Conservation (phyloP, 441 rosid species). For the Adansonia grandidieri region DNA sequence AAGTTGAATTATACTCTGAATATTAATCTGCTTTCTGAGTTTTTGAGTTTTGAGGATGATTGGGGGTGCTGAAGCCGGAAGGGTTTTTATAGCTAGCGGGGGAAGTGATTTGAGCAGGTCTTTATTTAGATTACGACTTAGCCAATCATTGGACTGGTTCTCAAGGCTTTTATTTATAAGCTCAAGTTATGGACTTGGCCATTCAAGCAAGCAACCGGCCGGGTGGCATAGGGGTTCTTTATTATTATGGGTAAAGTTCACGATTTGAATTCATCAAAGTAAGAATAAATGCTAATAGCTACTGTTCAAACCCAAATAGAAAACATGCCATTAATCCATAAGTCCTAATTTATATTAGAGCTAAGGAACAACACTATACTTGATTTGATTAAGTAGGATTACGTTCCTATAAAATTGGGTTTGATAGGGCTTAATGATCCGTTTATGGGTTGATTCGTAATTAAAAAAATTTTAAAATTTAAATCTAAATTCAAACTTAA, state of each 20-base stretch:
- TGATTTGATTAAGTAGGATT: no score
- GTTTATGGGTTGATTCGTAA: no score
- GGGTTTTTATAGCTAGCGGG: neutral
- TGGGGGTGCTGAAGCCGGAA: neutral
- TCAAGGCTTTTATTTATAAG: neutral
- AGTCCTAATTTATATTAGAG: no score
- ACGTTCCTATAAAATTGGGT: no score
- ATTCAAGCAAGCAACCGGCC: neutral
- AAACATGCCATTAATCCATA: no score
- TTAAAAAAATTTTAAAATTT: no score
- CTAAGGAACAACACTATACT: no score
- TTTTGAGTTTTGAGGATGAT: neutral
- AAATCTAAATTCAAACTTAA: no score
- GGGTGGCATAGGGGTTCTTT: neutral
- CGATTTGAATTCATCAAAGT: neutral
- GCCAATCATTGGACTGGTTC: slow-evolving; percentile 11
- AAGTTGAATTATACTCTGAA: no score
- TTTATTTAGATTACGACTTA: neutral
- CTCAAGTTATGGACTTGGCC: neutral
- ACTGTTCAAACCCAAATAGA: neutral
- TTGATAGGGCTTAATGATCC: no score
- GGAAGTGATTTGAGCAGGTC: neutral
- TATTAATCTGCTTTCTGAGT: neutral
- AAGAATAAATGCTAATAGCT: neutral
- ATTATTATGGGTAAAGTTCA: neutral